phyloP scores from a whole-genome alignment of 495 filamentous ascomycete species.

The Annulohypoxylon bovei region DNA sequence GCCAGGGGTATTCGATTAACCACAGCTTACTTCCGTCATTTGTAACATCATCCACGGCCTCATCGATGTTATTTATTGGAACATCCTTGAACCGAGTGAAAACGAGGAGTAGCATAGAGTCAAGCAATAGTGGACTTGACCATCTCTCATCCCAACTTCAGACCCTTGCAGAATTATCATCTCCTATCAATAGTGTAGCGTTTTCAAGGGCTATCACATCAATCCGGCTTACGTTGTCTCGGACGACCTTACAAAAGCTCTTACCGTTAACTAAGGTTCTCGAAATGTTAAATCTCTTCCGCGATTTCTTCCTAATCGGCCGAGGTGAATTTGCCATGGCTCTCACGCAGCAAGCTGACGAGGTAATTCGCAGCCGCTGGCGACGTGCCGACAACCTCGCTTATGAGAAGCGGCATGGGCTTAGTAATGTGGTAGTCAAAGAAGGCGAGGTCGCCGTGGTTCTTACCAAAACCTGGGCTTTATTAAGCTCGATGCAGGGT shows the following conservation, averaged over 20 bases:
- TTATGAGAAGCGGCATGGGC: conserved; percentile 60
- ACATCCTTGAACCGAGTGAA: conserved; percentile 85
- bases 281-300: conserved; percentile 77
- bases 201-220: conserved; percentile 75
- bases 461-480: conserved; percentile 77
- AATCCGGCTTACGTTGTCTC: conserved; percentile 82
- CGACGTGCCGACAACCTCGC: conserved; percentile 61
- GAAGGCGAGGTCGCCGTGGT: conserved; percentile 85
- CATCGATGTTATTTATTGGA: conserved; percentile 90
- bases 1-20: conserved; percentile 64
- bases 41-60: conserved; percentile 76
- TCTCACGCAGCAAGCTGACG: conserved; percentile 83
- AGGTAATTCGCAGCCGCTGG: conserved; percentile 71
- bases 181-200: conserved; percentile 75
- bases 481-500: conserved; percentile 74
- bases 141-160: conserved; percentile 75
- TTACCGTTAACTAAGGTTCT: conserved; percentile 79
- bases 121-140: conserved; percentile 67
- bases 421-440: conserved; percentile 73
- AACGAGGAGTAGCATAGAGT: conserved; percentile 56
- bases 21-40: conserved; percentile 75
- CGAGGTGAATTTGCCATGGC: conserved; percentile 91
- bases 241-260: conserved; percentile 80
- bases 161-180: conserved; percentile 73
- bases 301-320: conserved; percentile 87